A percentile compares a stretch with the other conserved stretches of the same genome.
phyloP scores from a whole-genome alignment of 2,329 filamentous ascomycete species.

The Westerdykella aurantiaca region DNA sequence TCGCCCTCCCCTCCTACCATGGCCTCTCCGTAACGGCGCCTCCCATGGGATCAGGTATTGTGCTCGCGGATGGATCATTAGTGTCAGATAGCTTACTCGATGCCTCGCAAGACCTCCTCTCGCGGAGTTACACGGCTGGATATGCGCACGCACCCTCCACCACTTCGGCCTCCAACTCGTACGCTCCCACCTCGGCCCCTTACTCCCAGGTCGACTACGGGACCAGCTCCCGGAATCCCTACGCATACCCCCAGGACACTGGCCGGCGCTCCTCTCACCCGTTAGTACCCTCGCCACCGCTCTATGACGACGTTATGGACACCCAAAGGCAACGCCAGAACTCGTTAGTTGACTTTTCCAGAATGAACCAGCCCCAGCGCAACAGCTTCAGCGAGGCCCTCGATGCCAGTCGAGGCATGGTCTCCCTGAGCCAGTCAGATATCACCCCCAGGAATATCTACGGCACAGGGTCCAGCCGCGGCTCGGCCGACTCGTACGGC shows the following conservation, averaged over 20 bases:
- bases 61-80: slow-evolving; percentile 57
- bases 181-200: slow-evolving; percentile 61
- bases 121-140: slow-evolving; percentile 59
- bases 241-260: slow-evolving; percentile 51
- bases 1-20: slow-evolving; percentile 66
- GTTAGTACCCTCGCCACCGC: slow-evolving; percentile 60
- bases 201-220: slow-evolving; percentile 76
- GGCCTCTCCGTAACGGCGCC: slow-evolving; percentile 67
- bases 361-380: slow-evolving; percentile 53
- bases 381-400: slow-evolving; percentile 81
- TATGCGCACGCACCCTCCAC: slow-evolving; percentile 61
- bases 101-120: slow-evolving; percentile 69
- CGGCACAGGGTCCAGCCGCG: slow-evolving; percentile 59
- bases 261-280: slow-evolving; percentile 73
- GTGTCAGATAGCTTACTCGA: slow-evolving; percentile 63
- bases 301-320: slow-evolving; percentile 45
- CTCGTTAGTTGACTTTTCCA: slow-evolving; percentile 60
- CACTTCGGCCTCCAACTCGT: slow-evolving; percentile 60
- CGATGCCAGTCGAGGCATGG: slow-evolving; percentile 89
- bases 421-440: slow-evolving; percentile 84
- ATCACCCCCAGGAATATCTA: slow-evolving; percentile 85
- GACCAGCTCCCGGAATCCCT: slow-evolving; percentile 48
- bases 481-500: slow-evolving; percentile 79
- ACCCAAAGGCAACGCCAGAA: slow-evolving; percentile 50
- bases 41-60: slow-evolving; percentile 64